Base-by-base conservation (phyloP, 2,329 filamentous ascomycete genomes). In the Apiospora marii region DNA sequence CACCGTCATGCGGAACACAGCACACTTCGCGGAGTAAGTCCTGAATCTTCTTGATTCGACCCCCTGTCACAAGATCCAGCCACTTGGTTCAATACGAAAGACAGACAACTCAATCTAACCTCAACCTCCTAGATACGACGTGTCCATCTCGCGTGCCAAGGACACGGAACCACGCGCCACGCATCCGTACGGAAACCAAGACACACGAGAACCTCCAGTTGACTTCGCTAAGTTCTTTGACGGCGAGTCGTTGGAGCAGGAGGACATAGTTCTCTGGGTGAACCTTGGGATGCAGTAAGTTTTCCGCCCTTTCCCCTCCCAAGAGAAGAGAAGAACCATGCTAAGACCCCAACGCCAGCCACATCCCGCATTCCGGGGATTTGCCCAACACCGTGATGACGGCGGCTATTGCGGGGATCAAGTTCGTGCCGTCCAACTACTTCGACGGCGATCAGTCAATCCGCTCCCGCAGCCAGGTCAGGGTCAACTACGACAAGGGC, bases 321-420 rank as follows among this genome's bases (percentile, higher is more conserved):
- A 7, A 8, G 27, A 27, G 77, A 44, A 37, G 71, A 1, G 82
- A 84, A 27, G 72, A 84, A 34, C 84, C 81, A 41, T 41, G 37
- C 37, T 41, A 41, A 41, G 10, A 10, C 37, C 37, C 37, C 37
- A 41, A 41, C 37, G 37, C 44, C 44, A 83, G 86, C 73, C 84
- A 86, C 72, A 74, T 85, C 30, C 82, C 84, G 16, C 81, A 84
- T 71, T 82, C 82, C 3, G 81, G 80, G 16, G 84, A 85, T 72
- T 75, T 87, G 5, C 85, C 85, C 8, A 86, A 86, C 73, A 87
- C 86, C 0, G 81, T 87, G 3, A 75, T 76, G 72, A 83, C 81
- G 22, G 81, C 81, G 7, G 83, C 82, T 8, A 81, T 84, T 51
- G 81, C 80, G 1, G 79, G 79, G 19, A 76, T 85, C 61, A 77